Conservation (phyloP, 352 stramenopile genomes). For the Phytopythium aichiense region DNA sequence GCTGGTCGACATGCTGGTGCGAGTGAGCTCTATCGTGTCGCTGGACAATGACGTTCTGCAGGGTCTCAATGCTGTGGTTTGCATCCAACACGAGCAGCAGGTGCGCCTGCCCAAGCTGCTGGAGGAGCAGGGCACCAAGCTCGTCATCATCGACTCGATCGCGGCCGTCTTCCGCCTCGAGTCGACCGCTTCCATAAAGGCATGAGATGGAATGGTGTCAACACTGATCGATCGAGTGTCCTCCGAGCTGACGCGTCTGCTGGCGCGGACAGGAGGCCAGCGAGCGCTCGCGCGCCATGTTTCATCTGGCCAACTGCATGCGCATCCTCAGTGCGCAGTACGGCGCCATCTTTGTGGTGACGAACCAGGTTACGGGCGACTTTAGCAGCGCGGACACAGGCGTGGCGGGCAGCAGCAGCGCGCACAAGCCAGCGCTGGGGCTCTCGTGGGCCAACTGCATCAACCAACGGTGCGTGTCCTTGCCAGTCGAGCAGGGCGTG, state of each 20-base stretch:
- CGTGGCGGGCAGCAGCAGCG: conserved; percentile 7
- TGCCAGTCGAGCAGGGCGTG: neutral
- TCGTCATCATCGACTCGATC: conserved; percentile 80
- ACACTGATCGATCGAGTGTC: neutral
- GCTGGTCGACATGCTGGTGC: conserved; percentile 60
- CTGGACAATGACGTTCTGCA: neutral
- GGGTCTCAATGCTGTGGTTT: neutral
- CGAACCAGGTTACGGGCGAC: conserved; percentile 80
- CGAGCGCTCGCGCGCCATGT: conserved; percentile 71
- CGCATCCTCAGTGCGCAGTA: conserved; percentile 79
- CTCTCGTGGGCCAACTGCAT: conserved; percentile 84
- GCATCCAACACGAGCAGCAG: conserved; percentile 32
- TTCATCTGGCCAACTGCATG: conserved; percentile 83
- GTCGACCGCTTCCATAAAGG: conserved; percentile 64
- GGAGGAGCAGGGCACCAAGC: conserved; percentile 68
- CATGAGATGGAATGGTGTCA: conserved; percentile 7
- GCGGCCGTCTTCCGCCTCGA: conserved; percentile 71
- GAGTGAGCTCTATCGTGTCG: neutral
- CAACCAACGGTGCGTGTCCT: conserved; percentile 60
- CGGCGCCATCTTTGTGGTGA: conserved; percentile 65
- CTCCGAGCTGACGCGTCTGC: neutral
- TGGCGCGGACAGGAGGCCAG: conserved; percentile 41
- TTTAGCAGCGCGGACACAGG: conserved; percentile 27
- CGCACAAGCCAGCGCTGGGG: conserved; percentile 56
- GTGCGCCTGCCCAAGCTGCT: conserved; percentile 55